Conservation (phyloP, 345 rosid genomes). For the Zanthoxylum bungeanum region DNA sequence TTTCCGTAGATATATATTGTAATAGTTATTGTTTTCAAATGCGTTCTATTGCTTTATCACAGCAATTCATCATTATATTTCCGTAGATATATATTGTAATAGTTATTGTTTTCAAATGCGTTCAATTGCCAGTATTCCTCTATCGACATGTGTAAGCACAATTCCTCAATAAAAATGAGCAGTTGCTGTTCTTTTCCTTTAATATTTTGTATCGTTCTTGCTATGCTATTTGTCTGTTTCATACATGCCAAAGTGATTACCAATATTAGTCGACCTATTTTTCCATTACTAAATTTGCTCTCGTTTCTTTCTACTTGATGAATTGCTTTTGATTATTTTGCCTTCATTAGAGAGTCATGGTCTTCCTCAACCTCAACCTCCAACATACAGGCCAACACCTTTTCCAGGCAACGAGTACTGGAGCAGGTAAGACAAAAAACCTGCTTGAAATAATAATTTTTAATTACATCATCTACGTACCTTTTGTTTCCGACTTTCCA, state of each 20-base stretch:
- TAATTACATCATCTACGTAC: background rate
- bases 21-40: background rate
- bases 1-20: background rate
- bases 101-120: background rate
- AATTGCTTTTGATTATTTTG: background rate
- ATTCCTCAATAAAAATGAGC: background rate
- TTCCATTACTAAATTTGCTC: background rate
- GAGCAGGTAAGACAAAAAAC: constrained; percentile 36
- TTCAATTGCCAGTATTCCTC: background rate
- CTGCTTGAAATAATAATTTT: background rate
- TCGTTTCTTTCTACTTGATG: background rate
- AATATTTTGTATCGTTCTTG: background rate
- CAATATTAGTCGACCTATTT: background rate
- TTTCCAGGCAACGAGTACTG: constrained; percentile 51
- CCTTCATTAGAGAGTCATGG: constrained; percentile 34
- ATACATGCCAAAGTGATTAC: background rate
- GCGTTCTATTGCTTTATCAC: background rate
- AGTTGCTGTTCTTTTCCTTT: background rate
- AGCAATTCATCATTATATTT: background rate
- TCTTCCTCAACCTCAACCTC: constrained; percentile 42
- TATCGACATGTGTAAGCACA: background rate
- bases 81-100: background rate
- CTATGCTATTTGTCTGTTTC: background rate
- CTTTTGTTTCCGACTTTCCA: background rate
- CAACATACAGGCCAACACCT: constrained; percentile 32